Evolutionary conservation across 2,329 filamentous ascomycete genomes (phyloP).

Genomic region (Talaromyces sp.): DNA sequence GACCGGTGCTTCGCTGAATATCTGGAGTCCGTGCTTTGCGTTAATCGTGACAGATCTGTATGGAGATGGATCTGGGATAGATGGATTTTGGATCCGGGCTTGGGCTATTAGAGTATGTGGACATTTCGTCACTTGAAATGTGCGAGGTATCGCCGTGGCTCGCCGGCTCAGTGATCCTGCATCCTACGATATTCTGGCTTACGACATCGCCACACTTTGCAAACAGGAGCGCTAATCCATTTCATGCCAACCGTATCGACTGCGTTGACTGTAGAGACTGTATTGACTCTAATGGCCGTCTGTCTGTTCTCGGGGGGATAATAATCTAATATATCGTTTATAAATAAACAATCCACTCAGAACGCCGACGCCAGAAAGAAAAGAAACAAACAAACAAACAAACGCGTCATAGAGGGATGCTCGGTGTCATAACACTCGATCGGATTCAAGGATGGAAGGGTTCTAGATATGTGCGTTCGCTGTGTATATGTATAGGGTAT

Average conservation of each 20-base stretch:
- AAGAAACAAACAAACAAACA: not conserved
- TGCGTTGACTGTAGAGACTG: not conserved
- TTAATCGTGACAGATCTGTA: not conserved
- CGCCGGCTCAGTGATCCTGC: not conserved
- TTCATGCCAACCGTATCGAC: not conserved
- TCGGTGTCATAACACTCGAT: not conserved
- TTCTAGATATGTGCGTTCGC: not conserved
- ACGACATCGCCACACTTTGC: not conserved
- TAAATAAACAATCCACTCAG: not conserved
- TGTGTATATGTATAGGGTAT: not conserved
- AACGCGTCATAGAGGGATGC: not conserved
- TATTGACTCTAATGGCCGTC: not conserved
- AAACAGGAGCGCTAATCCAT: not conserved
- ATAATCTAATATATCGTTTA: not conserved
- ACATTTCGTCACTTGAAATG: not conserved
- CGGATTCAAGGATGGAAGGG: not conserved
- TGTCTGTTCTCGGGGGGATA: not conserved
- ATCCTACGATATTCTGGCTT: not conserved
- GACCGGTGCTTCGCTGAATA: not conserved
- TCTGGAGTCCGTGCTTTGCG: not conserved
- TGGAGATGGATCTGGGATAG: not conserved
- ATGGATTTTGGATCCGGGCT: not conserved
- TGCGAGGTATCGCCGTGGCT: slow-evolving; percentile 6
- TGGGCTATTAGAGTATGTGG: not conserved
- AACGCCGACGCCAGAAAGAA: not conserved